These are phyloP conservation scores for Saccharomyces mikatae DNA, from an alignment of 805 yeast genomes.

Conservation along the genomic window DNA sequence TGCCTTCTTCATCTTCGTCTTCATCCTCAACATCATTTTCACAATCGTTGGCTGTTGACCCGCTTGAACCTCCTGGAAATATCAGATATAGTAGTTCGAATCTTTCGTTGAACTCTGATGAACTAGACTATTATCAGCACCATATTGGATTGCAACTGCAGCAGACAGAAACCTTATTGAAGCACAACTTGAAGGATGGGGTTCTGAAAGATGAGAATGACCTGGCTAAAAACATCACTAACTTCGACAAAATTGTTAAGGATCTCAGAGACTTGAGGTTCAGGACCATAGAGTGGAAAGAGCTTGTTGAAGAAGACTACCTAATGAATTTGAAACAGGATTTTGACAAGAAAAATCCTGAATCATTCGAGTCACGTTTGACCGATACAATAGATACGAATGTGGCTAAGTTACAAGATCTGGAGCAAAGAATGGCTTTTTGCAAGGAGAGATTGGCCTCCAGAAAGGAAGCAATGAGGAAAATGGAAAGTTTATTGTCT, in stretches of 20 bases:
- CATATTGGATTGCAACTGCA: conserved; percentile 19
- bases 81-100: conserved; percentile 3
- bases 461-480: conserved; percentile 23
- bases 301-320: conserved; percentile 24
- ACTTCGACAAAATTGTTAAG: conserved; percentile 18
- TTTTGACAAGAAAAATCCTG: conserved; percentile 20
- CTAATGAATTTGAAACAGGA: conserved; percentile 23
- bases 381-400: conserved; percentile 9
- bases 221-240: conserved; percentile 23
- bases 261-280: conserved; percentile 25
- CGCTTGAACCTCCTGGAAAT: neutral
- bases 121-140: conserved; percentile 16
- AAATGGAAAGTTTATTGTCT: conserved; percentile 20
- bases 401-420: conserved; percentile 18
- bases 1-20: conserved; percentile 3
- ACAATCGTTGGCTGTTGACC: conserved; percentile 1
- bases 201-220: conserved; percentile 24
- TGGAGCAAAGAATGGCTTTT: conserved; percentile 24
- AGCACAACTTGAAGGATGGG: conserved; percentile 14
- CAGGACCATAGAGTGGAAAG: conserved; percentile 18
- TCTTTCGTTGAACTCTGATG: conserved; percentile 13
- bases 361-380: conserved; percentile 21
- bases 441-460: conserved; percentile 14
- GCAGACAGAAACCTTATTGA: conserved; percentile 20
- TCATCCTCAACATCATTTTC: conserved; percentile 9